phyloP scores from a whole-genome alignment of 805 yeast genomes.

The Suhomyces canberraensis region DNA sequence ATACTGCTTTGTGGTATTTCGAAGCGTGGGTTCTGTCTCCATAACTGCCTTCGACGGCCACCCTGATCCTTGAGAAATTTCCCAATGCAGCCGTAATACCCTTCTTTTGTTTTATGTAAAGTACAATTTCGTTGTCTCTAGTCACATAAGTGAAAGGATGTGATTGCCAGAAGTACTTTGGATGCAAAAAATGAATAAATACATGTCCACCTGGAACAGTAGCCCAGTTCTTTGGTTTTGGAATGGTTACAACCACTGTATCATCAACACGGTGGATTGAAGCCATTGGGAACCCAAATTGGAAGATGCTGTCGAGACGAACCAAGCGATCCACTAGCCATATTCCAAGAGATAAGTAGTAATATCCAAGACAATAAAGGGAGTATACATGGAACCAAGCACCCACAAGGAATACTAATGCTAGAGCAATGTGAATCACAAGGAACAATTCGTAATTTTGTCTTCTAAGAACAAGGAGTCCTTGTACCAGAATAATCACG shows the following conservation, averaged over 20 bases:
- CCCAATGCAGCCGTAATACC: constrained; percentile 30
- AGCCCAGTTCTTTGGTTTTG: constrained; percentile 22
- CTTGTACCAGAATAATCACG: constrained; percentile 16
- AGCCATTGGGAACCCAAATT: constrained; percentile 24
- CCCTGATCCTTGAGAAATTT: constrained; percentile 34
- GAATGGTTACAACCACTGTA: constrained; percentile 21
- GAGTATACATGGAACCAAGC: constrained; percentile 14
- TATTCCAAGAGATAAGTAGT: constrained; percentile 17
- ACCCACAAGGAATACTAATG: constrained; percentile 18
- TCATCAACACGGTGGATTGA: constrained; percentile 22
- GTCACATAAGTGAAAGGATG: constrained; percentile 24
- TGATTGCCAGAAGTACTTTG: constrained; percentile 30
- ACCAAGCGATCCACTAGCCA: constrained; percentile 24
- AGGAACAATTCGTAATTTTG: constrained; percentile 22
- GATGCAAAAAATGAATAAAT: constrained; percentile 23
- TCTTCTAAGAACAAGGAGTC: constrained; percentile 18
- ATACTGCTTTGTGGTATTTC: constrained; percentile 44
- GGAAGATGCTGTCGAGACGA: constrained; percentile 17
- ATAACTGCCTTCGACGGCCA: constrained; percentile 61
- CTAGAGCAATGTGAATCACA: constrained; percentile 20
- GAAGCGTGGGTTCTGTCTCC: constrained; percentile 48
- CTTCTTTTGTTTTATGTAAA: constrained; percentile 23
- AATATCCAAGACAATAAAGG: constrained; percentile 12
- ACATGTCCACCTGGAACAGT: constrained; percentile 24
- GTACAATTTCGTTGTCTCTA: constrained; percentile 8